These are phyloP conservation scores for Pythium grandisporangium DNA, from an alignment of 352 stramenopile genomes.

Conservation along the genomic window DNA sequence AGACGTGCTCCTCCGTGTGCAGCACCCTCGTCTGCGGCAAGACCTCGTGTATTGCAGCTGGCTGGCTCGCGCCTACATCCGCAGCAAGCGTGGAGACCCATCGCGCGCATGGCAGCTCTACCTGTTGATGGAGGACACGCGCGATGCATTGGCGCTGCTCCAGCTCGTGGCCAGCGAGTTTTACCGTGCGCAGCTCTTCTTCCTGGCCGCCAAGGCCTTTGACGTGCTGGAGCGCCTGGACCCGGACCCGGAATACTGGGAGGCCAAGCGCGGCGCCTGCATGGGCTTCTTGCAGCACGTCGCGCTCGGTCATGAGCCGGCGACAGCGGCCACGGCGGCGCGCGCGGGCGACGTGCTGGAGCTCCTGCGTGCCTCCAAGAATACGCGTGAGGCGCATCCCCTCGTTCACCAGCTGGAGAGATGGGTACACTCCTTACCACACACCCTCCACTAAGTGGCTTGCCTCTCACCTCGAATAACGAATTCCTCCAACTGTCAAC, in stretches of 20 bases:
- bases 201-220: constrained; percentile 58
- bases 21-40: constrained; percentile 15
- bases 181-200: constrained; percentile 47
- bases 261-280: constrained; percentile 62
- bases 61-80: constrained; percentile 51
- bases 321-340: constrained; percentile 10
- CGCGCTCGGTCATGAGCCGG: constrained; percentile 18
- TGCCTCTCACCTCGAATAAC: no score
- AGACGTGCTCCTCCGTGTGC: constrained; percentile 40
- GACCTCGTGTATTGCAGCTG: constrained; percentile 38
- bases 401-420: constrained; percentile 31
- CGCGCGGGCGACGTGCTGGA: constrained; percentile 40
- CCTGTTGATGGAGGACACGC: constrained; percentile 37
- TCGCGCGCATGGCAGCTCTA: constrained; percentile 56
- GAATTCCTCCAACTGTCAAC: no score
- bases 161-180: constrained; percentile 65
- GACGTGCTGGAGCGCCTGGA: constrained; percentile 67
- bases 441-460: no score
- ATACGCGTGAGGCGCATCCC: constrained; percentile 36
- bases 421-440: constrained; percentile 24
- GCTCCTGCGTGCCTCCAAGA: constrained; percentile 41
- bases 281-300: constrained; percentile 56
- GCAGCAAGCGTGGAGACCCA: constrained; percentile 14
- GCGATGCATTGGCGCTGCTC: constrained; percentile 36
- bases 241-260: constrained; percentile 63